phyloP scores from a whole-genome alignment of 805 yeast species.

The Maudiozyma serrabonitensis region DNA sequence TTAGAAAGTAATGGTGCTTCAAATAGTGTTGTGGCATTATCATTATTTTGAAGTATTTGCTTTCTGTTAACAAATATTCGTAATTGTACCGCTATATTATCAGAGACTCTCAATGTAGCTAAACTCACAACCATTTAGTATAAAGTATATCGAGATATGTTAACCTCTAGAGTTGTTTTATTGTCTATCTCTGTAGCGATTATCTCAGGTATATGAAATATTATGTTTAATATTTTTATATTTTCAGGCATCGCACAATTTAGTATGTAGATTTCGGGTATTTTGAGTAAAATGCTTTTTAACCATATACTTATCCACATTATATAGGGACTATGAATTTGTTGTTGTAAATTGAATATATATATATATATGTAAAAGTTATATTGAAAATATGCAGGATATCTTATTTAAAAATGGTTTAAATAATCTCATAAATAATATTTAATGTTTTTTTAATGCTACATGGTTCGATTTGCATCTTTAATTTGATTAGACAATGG shows the following conservation, averaged over 20 bases:
- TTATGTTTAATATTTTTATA: too few species aligned
- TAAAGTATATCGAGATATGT: background rate
- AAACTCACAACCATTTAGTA: conserved; percentile 14
- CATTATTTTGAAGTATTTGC: conserved; percentile 17
- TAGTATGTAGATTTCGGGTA: too few species aligned
- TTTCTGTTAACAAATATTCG: conserved; percentile 24
- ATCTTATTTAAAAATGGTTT: background rate
- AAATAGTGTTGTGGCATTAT: conserved; percentile 14
- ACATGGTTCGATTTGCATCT: background rate
- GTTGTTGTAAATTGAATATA: too few species aligned
- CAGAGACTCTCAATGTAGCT: conserved; percentile 17
- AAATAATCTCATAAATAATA: background rate
- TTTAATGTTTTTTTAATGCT: background rate
- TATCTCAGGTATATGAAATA: too few species aligned
- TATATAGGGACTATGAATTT: too few species aligned
- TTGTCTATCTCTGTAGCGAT: too few species aligned
- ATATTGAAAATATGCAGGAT: background rate
- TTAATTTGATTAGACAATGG: background rate
- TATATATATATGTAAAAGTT: background rate
- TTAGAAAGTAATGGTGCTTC: conserved; percentile 29
- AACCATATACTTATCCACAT: too few species aligned
- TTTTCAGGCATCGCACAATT: too few species aligned
- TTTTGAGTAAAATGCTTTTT: too few species aligned
- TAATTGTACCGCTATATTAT: conserved; percentile 18
- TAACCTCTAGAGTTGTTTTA: too few species aligned